phyloP scores from a whole-genome alignment of 345 rosid genomes.

The Syzygium jambos region DNA sequence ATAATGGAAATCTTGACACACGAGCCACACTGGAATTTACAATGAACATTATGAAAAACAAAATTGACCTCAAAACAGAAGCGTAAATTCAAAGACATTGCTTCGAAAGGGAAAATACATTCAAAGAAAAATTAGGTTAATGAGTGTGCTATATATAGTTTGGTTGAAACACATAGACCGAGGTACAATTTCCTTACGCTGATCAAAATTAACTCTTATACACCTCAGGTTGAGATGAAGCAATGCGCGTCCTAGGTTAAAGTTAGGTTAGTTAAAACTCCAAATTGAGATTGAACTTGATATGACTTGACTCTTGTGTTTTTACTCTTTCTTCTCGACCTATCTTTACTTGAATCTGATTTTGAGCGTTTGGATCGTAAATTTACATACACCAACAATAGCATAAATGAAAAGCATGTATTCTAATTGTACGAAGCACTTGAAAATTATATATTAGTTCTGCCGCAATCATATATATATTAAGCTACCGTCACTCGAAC shows the following conservation, averaged over 20 bases:
- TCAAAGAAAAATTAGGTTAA: too few relatives aligned
- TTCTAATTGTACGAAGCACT: neutral
- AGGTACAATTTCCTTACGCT: fast-evolving
- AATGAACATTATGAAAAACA: too few relatives aligned
- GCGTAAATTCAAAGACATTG: too few relatives aligned
- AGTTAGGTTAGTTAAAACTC: neutral
- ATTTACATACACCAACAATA: neutral
- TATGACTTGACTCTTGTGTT: neutral
- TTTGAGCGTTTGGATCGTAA: neutral
- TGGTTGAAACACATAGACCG: too few relatives aligned
- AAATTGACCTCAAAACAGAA: too few relatives aligned
- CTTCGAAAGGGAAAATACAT: too few relatives aligned
- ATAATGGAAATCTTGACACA: too few relatives aligned
- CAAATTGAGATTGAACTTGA: too few relatives aligned
- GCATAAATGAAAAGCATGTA: neutral
- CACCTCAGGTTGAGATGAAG: neutral
- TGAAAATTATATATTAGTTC: neutral
- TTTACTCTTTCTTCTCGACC: neutral
- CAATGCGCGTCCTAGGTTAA: neutral
- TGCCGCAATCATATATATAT: neutral
- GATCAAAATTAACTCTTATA: neutral
- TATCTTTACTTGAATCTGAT: neutral
- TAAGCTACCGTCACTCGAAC: neutral
- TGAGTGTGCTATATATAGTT: too few relatives aligned
- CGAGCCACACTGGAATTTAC: too few relatives aligned